Base-by-base conservation (phyloP, 1,139 yeast genomes). In the Candida frijolesensis region DNA sequence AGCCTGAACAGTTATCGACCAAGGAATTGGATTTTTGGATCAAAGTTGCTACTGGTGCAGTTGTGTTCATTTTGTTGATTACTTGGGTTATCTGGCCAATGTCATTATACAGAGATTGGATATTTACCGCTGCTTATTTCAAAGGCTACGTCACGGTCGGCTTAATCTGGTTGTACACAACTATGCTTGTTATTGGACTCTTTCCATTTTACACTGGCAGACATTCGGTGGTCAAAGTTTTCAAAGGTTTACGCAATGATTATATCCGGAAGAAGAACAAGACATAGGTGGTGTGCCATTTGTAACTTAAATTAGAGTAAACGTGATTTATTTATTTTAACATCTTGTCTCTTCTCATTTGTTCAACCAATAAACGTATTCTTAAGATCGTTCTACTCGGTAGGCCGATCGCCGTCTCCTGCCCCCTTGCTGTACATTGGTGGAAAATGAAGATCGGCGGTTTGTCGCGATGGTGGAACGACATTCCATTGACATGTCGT, bases 61-160 rank as follows among this genome's bases (percentile, higher is more conserved):
- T 66, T 35, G 50, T 66, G 1, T 57, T 68, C 35, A 60, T 62
- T 15, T 55, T 74, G 18, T 61, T 74, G 27, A 51, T 73, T 4
- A 68, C 68, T 19, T 70, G 71, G 72, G 74, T 75, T 10, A 44
- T 76, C 10, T 76, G 79, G 79, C 80, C 81, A 44, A 64, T 76
- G 60, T 79, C 80, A 10, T 64, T 76, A 59, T 76, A 75, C 52
- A 67, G 80, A 48, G 68, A 72, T 51, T 76, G 72, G 63, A 65
- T 75, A n/a, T 76, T 72, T 63, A 61, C 68, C 41, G 61, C 62
- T 46, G 58, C 70, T 42, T 76, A 71, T 55, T 76, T 74, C 57
- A 69, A 68, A 48, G 80, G 80, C 11, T 76, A 73, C 65, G 65
- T 68, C 6, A 65, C 68, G 0, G 73, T 74, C 33, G 69, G 71